Evolutionary conservation across 2,329 filamentous ascomycete genomes (phyloP), one percentile per base, ranked within the genome.

Genomic region (Cladosporium colombiae): DNA sequence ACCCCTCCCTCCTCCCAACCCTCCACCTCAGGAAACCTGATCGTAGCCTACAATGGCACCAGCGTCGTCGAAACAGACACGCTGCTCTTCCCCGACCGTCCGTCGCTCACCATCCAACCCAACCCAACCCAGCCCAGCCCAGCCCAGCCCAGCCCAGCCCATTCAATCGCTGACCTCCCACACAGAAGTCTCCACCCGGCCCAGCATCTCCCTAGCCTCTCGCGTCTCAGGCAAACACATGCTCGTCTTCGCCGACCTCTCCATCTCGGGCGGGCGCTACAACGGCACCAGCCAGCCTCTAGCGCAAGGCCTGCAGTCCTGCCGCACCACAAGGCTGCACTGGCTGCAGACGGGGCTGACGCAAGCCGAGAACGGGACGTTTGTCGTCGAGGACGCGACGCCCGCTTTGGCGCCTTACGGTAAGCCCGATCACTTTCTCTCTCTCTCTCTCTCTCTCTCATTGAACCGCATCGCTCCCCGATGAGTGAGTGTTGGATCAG

Each of bases 261-360:
- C 66, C 52, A 72, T 73, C 27, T 65, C 68, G 56, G 67, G 64
- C 55, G 58, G 66, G 16, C 62, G 66, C 49, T 58, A 62, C 59
- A 64, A 64, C 46, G 65, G 69, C 58, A 64, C 67, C 46, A 65
- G 68, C 31, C 62, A 67, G 3, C 68, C 68, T n/a, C 62, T 74
- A 3, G 70, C 68, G 3, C 68, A 67, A 18, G 74, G 73, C 33
- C 60, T 75, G 5, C 66, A 67, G 6, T 33, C 66, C 23, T 70
- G 73, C 66, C 71, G 72, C 25, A 74, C 74, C 2, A 75, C 74
- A 1, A 69, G 73, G 5, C 69, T 75, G 6, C 74, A 76, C 67
- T 76, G 72, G 73, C 70, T 70, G 50, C 73, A 74, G 61, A 68
- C 70, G 11, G 67, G 71, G 49, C 57, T 74, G 53, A 69, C 67